These are phyloP conservation scores for Aspergillus aculeatinus DNA, from an alignment of 2,329 filamentous ascomycete genomes.

Conservation along the genomic window DNA sequence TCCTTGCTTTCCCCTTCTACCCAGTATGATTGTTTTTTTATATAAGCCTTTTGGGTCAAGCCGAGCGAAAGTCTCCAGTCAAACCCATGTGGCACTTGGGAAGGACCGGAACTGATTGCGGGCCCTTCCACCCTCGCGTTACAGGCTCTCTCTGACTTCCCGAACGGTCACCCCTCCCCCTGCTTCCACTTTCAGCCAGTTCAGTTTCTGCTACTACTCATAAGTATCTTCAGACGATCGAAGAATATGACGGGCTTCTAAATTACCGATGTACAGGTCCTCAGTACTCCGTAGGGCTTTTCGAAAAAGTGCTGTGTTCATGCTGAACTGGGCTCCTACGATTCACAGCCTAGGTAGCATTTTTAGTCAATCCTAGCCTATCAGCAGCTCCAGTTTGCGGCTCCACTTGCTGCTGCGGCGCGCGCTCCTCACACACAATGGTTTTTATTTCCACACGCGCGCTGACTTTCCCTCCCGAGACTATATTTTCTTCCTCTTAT, in stretches of 20 bases:
- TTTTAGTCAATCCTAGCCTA: slow-evolving; percentile 8
- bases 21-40: too few relatives aligned
- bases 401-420: slow-evolving; percentile 12
- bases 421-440: neutral
- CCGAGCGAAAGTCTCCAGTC: too few relatives aligned
- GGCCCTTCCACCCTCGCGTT: neutral
- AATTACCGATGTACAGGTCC: neutral
- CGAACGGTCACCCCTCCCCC: too few relatives aligned
- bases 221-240: neutral
- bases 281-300: neutral
- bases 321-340: slow-evolving; percentile 4
- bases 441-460: neutral
- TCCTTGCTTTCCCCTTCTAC: too few relatives aligned
- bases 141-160: too few relatives aligned
- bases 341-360: neutral
- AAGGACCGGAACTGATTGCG: slow-evolving; percentile 13
- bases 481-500: neutral
- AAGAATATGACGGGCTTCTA: neutral
- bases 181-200: too few relatives aligned
- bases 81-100: slow-evolving; percentile 16
- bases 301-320: neutral
- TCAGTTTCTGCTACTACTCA: too few relatives aligned
- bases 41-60: too few relatives aligned
- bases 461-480: neutral
- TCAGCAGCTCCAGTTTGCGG: slow-evolving; percentile 10